Base-by-base conservation (phyloP, 2,329 filamentous ascomycete species). In the Lachnellula suecica region DNA sequence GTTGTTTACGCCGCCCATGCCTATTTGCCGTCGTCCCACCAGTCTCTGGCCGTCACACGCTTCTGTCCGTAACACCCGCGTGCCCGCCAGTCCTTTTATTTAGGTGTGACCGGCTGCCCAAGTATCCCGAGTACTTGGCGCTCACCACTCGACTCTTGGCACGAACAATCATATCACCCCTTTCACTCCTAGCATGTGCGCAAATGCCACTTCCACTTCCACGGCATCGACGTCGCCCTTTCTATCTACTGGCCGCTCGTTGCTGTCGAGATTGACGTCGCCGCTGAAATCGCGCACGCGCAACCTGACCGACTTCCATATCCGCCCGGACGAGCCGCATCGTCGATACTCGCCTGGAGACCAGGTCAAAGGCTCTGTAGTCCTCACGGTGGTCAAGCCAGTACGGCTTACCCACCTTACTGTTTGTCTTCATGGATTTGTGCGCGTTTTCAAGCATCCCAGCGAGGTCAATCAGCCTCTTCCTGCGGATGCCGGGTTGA, bases 351-450 rank as follows among this genome's bases (percentile, higher is more conserved):
- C 76, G 23, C 87, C 88, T 4, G 89, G 89, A 55, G 89, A 93
- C 65, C 74, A 84, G 59, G 87, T 94, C 27, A 67, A 79, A 52
- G 89, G 89, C 49, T 81, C 81, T 58, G 88, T 93, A 44, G 77
- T 89, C 55, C 74, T 93, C 62, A 86, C 83, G 51, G 80, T 91
- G 31, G 74, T 87, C 62, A 91, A 91, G 69, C 85, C 89, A 17
- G 72, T 91, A 56, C 80, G 88, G 61, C 83, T 94, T 63, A 93
- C 89, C 7, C 89, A 94, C 72, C 76, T 94, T 44, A 88, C 88
- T 10, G 86, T 93, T 57, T 82, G 84, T 54, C 74, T 94, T 49
- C 87, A 91, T 68, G 89, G 89, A 55, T 91, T 85, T 68, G 88
- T 90, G 51, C 85, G 89, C 65, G 88, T 92, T 43, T 89, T 84